Evolutionary conservation across 2,329 filamentous ascomycete genomes (phyloP), one percentile per base, ranked within the genome.

Genomic region (Trichoderma atroviride): DNA sequence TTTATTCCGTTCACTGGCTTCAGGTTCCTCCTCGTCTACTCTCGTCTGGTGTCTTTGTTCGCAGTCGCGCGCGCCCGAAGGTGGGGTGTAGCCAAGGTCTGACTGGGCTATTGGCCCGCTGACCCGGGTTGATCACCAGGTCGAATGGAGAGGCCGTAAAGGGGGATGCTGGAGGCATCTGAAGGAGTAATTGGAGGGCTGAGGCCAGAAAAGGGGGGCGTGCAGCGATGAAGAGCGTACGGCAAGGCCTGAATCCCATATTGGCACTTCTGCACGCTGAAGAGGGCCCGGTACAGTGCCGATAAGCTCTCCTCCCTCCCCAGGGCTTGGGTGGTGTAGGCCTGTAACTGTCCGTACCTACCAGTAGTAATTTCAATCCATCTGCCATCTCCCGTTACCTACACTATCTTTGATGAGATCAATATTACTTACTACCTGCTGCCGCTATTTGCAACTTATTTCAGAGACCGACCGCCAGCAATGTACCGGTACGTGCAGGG

Each of bases 101-200:
- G 63, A 67, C 63, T 62, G 69, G 65, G 50, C 66, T 57, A 73
- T 71, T 72, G 72, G 71, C 69, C 64, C 71, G 69, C 64, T 62
- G 69, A 64, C 71, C 62, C 60, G 66, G 63, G 70, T 67, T 73
- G 72, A 74, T 74, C 71, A 72, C 72, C 71, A 74, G 73, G 73
- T 72, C 70, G 68, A 64, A 61, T 67, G 69, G 69, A 43, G 63
- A 66, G 70, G 50, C 47, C 29, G 58, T 63, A 59, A 40, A 62
- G 55, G 53, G 60, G 64, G 69, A 68, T 62, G 56, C 33, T 69
- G 70, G 68, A 58, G 52, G 68, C 50, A 56, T 69, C 31, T 57
- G 61, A 62, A 61, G 35, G 66, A 69, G 66, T 59, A 65, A 52
- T 64, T 69, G 66, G 61, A 69, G 59, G 68, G 35, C 24, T 22